Base-by-base conservation (phyloP, 148 eudicot species). In the Cornus kousa region DNA sequence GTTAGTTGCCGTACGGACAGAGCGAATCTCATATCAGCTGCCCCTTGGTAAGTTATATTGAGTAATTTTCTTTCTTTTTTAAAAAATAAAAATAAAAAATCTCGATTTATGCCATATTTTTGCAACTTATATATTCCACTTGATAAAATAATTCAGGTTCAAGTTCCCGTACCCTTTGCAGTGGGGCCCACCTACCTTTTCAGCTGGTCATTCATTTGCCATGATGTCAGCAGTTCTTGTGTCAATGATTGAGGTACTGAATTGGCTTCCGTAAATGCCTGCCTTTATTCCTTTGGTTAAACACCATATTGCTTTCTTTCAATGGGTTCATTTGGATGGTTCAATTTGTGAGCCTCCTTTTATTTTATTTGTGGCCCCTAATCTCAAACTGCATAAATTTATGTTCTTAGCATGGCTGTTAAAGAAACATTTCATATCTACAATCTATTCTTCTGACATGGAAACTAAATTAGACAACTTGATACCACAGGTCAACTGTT, bases 171-270 rank as follows among this genome's bases (percentile, higher is more conserved):
- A 97, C 81, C 99, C 98, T 22, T 82, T 94, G 82, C 99, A 97
- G 80, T 97, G 99, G 99, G 99, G 99, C 57, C 94, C 99, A 23
- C 99, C 99, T 73, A 92, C 99, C 1, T 97, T 97, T 76, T 80
- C 98, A 57, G 98, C 96, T 2, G 99, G 99, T 23, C 98, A 94
- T 84, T 83, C 86, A 17, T 86, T 97, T 80, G 99, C 98, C 9
- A 97, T 97, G 99, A 97, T 97, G 99, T 92, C 99, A 35, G 88
- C 98, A 5, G 99, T 97, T 75, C 90, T 97, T 32, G 99, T 97
- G 31, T 97, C 99, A 31, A 97, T 97, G 97, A 87, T 92, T 74
- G 99, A 97, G 98, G 99, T 97, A 92, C 62, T 73, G 31, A 43
- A 13, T 80, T 68, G 40, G 78, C 37, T 67, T 32, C 23, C 64